phyloP scores from a whole-genome alignment of 805 yeast genomes.

The Starmera caribaea region DNA sequence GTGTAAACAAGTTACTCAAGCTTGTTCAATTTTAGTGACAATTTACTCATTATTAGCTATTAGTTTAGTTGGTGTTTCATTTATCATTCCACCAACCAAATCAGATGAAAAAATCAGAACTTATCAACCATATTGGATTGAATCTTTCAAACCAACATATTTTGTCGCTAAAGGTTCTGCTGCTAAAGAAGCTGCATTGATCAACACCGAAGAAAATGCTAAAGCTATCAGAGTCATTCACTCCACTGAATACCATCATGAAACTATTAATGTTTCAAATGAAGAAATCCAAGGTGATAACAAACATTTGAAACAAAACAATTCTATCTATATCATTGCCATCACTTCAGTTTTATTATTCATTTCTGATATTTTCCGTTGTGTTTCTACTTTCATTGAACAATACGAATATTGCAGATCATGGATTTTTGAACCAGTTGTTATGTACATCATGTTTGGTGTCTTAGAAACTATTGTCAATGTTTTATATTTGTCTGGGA shows the following conservation, averaged over 20 bases:
- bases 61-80: slow-evolving; percentile 41
- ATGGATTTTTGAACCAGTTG: slow-evolving; percentile 44
- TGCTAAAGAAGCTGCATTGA: slow-evolving; percentile 30
- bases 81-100: slow-evolving; percentile 42
- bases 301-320: slow-evolving; percentile 33
- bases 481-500: slow-evolving; percentile 44
- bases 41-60: slow-evolving; percentile 49
- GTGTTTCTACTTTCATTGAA: slow-evolving; percentile 33
- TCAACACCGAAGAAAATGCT: slow-evolving; percentile 15
- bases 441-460: slow-evolving; percentile 64
- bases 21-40: slow-evolving; percentile 36
- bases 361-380: slow-evolving; percentile 40
- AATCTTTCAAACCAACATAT: slow-evolving; percentile 49
- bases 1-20: slow-evolving; percentile 47
- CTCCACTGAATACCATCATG: slow-evolving; percentile 36
- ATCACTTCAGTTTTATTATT: slow-evolving; percentile 40
- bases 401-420: slow-evolving; percentile 23
- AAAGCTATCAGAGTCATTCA: slow-evolving; percentile 52
- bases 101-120: slow-evolving; percentile 42
- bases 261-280: slow-evolving; percentile 13
- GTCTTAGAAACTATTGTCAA: slow-evolving; percentile 52
- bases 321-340: slow-evolving; percentile 34
- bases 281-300: slow-evolving; percentile 15
- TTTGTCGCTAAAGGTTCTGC: slow-evolving; percentile 47
- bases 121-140: slow-evolving; percentile 73